Conservation (phyloP, 176 grass and related monocot genomes). For the Neostapfia colusana region DNA sequence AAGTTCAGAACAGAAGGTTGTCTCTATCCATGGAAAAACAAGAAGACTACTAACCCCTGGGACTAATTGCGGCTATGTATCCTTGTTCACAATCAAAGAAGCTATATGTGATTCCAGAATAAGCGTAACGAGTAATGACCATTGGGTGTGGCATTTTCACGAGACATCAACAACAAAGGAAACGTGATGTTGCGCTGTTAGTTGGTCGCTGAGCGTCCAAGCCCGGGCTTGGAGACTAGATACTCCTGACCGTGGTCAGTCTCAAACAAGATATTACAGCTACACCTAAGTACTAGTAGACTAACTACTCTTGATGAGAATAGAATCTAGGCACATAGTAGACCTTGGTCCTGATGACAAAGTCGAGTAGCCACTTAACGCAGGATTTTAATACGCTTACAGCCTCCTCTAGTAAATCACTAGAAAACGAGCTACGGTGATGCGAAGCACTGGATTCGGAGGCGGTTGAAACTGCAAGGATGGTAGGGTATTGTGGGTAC, state of each 20-base stretch:
- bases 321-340: background rate
- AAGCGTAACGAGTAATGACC: background rate
- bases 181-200: background rate
- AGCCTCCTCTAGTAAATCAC: background rate
- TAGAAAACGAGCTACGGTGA: background rate
- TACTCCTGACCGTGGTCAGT: background rate
- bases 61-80: background rate
- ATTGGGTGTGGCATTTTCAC: background rate
- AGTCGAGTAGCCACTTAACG: background rate
- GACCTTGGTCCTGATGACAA: background rate
- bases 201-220: background rate
- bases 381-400: background rate
- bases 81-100: background rate
- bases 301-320: too few species aligned
- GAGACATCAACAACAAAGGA: background rate
- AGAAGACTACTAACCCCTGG: background rate
- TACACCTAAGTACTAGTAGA: accelerated
- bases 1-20: background rate
- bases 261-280: background rate
- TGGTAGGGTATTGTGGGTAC: background rate
- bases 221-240: background rate
- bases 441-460: background rate
- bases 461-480: background rate
- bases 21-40: background rate
- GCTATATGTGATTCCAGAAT: background rate